A percentile compares a stretch with the other conserved stretches of the same genome.
These are phyloP conservation scores for Diaporthe destruens DNA, from an alignment of 2,329 filamentous ascomycete species.

Conservation along the genomic window DNA sequence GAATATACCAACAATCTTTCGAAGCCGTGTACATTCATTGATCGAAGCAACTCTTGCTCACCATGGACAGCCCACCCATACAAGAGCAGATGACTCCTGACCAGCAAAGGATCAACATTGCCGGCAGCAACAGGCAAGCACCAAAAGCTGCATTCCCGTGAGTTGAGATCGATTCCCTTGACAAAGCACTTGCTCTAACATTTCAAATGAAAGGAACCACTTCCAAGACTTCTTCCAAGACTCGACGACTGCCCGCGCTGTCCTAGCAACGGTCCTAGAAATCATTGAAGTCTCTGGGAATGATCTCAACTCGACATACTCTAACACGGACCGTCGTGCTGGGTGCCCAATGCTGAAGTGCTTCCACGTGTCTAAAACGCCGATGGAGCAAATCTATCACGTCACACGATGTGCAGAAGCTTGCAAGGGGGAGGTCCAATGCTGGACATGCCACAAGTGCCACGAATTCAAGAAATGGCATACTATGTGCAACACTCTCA, in stretches of 20 bases:
- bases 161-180: neutral
- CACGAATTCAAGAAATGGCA: constrained; percentile 27
- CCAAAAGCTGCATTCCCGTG: constrained; percentile 7
- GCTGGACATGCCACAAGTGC: neutral
- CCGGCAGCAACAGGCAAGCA: neutral
- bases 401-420: neutral
- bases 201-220: neutral
- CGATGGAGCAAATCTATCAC: constrained; percentile 5
- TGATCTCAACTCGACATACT: neutral
- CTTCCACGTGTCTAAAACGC: constrained; percentile 2
- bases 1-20: neutral
- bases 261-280: constrained; percentile 3
- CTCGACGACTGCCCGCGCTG: neutral
- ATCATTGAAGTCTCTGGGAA: neutral
- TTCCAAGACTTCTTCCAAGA: constrained; percentile 26
- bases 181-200: neutral
- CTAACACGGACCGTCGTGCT: neutral
- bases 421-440: neutral
- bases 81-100: neutral
- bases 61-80: neutral
- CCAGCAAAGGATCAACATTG: neutral
- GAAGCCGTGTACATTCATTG: neutral
- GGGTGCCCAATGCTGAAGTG: constrained; percentile 13
- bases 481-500: constrained; percentile 1
- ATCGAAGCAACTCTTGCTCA: neutral